These are phyloP conservation scores for Phytophthora sp. DNA, from an alignment of 352 stramenopile species.

Conservation along the genomic window DNA sequence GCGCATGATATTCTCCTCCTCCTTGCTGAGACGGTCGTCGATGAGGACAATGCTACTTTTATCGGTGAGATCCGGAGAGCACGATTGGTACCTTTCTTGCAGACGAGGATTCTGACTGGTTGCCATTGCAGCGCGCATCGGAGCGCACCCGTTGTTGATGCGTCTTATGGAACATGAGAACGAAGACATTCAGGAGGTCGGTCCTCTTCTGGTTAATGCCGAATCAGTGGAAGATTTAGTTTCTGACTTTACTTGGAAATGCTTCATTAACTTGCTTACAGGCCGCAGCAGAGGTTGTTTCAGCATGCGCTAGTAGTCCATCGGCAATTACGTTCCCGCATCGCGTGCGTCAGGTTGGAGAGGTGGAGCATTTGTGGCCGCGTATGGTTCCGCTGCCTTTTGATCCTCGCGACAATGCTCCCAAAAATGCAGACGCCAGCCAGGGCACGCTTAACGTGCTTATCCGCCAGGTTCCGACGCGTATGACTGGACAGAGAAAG, in stretches of 20 bases:
- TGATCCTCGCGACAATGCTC: conserved; percentile 56
- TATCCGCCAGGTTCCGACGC: conserved; percentile 79
- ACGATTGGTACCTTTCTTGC: neutral
- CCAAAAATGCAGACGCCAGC: conserved; percentile 26
- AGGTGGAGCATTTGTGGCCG: conserved; percentile 61
- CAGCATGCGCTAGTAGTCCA: conserved; percentile 65
- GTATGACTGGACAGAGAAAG: conserved; percentile 88
- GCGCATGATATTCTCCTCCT: conserved; percentile 47
- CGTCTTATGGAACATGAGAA: conserved; percentile 81
- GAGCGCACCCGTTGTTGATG: conserved; percentile 68
- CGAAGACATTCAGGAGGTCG: conserved; percentile 78
- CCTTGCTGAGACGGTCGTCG: conserved; percentile 60
- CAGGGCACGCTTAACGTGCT: conserved; percentile 56
- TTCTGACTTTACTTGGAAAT: neutral
- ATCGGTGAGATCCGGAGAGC: conserved; percentile 47
- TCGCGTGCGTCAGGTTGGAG: conserved; percentile 64
- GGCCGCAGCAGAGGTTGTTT: conserved; percentile 71
- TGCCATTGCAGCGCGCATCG: conserved; percentile 55
- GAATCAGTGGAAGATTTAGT: neutral
- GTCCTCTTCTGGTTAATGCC: neutral
- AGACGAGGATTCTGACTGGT: neutral
- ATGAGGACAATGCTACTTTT: conserved; percentile 86
- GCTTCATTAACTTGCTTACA: conserved; percentile 21
- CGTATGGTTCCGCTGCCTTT: conserved; percentile 61
- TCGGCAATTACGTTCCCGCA: conserved; percentile 75